Evolutionary conservation across 2,329 filamentous ascomycete genomes (phyloP), one percentile per base, ranked within the genome.

Genomic region (Pseudogymnoascus pannorum): DNA sequence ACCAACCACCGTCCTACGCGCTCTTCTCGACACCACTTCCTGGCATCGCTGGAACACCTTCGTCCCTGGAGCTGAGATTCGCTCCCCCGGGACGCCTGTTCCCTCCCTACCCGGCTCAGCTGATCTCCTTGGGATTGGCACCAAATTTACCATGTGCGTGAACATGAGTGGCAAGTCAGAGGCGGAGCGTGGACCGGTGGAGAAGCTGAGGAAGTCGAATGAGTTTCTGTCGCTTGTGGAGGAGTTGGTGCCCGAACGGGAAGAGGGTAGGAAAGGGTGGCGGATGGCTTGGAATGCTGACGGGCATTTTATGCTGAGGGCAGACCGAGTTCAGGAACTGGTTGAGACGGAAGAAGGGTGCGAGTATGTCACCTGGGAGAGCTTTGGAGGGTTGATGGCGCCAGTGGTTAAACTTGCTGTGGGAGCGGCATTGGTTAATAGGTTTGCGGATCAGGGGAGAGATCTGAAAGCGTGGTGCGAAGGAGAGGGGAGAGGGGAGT

Each of bases 31-130:
- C 58, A 66, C 65, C 1, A 61, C 22, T 4, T 65, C 63, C 5
- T 70, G 69, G 68, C 6, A 35, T 2, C 5, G 58, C 33, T 71
- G 69, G 69, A 78, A 79, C 36, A 84, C 80, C 4, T 86, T 87
- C 69, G 86, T 85, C 70, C 84, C 84, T 40, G 81, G 84, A 75
- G 82, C 82, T 16, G 74, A 75, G 14, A 78, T 87, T 38, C 76
- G 78, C 0, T 84, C 84, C 64, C 75, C 80, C 22, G 58, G 8
- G 22, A 33, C 4, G n/a, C 59, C 20, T 38, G 16, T 7, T 18
- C n/a, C 11, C 16, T 42, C 5, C 7, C 59, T 33, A 5, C n/a
- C 29, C n/a, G 64, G 61, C 1, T 61, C 59, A n/a, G 51, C 62
- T 24, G 59, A 58, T 16, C 16, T n/a, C n/a, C 58, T 51, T 4